phyloP scores from a whole-genome alignment of 148 eudicot species.

The Oxyria digyna region DNA sequence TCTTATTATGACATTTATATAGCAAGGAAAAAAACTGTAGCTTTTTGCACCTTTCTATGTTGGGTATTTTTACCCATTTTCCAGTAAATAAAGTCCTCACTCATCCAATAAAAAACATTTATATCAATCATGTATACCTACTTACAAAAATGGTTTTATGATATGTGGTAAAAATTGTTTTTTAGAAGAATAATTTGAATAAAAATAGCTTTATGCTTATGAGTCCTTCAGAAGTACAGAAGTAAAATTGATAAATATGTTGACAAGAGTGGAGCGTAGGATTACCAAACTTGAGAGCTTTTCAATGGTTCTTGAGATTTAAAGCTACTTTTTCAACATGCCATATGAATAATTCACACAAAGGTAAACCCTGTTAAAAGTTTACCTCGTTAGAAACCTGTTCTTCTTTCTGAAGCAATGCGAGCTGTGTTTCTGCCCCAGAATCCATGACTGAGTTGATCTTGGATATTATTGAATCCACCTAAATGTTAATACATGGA shows the following conservation, averaged over 20 bases:
- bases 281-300: background rate
- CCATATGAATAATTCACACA: background rate
- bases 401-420: conserved; percentile 44
- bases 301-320: background rate
- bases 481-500: conserved; percentile 24
- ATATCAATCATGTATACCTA: background rate
- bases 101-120: background rate
- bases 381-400: conserved; percentile 51
- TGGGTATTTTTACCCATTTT: background rate
- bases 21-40: background rate
- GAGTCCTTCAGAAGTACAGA: background rate
- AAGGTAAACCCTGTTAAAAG: background rate
- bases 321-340: background rate
- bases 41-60: background rate
- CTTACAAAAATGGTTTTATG: background rate
- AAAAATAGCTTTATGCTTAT: background rate
- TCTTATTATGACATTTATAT: background rate
- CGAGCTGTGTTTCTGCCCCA: conserved; percentile 40
- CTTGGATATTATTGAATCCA: conserved; percentile 28
- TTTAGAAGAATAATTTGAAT: background rate
- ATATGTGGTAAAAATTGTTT: background rate
- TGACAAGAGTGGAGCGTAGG: background rate
- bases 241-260: background rate
- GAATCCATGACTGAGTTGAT: conserved; percentile 36
- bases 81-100: background rate